Evolutionary conservation across 306 rosid genomes (phyloP).

Genomic region (Cyclanthera cordifolia): DNA sequence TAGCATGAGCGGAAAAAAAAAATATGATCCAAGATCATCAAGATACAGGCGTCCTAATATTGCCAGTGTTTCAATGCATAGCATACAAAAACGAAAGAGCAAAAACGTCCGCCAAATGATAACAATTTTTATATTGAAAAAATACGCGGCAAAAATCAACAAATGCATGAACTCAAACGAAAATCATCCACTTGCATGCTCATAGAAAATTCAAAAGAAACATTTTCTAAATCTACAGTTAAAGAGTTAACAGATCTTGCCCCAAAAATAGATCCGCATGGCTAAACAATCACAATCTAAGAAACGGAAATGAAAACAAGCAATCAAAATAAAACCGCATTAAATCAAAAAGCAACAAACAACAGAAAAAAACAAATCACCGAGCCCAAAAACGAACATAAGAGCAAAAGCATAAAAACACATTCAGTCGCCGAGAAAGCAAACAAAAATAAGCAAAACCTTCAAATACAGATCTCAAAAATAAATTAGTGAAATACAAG

Average conservation of each 20-base stretch:
- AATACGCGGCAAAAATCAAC: background rate
- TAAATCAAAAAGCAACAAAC: background rate
- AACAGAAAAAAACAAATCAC: background rate
- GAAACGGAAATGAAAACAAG: too few species aligned
- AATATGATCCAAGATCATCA: background rate
- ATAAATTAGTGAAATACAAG: too few species aligned
- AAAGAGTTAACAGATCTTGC: slow-evolving; percentile 44
- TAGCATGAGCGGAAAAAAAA: background rate
- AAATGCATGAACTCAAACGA: background rate
- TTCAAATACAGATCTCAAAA: background rate
- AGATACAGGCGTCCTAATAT: background rate
- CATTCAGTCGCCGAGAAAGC: background rate
- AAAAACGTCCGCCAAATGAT: background rate
- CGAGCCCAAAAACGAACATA: background rate
- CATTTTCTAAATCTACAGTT: background rate
- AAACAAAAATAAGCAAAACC: background rate
- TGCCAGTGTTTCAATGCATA: background rate
- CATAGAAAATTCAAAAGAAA: background rate
- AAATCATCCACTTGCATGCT: slow-evolving; percentile 1
- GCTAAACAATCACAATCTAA: background rate
- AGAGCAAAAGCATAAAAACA: background rate
- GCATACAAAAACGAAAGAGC: background rate
- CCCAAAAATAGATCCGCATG: slow-evolving; percentile 14
- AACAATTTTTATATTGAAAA: background rate
- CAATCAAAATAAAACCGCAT: background rate